A percentile compares a stretch with the other conserved stretches of the same genome.
These are phyloP conservation scores for Trichosporon faecale DNA, from an alignment of 1,284 basidiomycete genomes.

Conservation along the genomic window DNA sequence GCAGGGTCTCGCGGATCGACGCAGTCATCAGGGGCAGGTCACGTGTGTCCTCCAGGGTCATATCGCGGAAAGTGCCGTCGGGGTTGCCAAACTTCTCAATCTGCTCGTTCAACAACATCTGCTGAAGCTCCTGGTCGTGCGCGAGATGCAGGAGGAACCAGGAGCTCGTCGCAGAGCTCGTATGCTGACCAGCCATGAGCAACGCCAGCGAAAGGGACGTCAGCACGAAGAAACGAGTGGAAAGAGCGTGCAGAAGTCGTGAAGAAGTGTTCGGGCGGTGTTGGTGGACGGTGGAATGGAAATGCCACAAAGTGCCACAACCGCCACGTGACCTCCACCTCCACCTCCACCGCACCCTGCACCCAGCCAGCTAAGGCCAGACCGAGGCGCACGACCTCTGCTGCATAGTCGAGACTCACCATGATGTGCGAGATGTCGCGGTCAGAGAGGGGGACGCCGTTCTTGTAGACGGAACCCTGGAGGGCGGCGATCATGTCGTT, in stretches of 20 bases:
- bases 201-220: constrained; percentile 63
- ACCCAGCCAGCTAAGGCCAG: not conserved
- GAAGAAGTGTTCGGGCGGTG: not conserved
- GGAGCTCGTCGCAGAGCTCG: constrained; percentile 82
- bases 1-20: constrained; percentile 87
- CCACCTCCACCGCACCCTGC: not conserved
- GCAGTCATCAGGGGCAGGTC: constrained; percentile 79
- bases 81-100: constrained; percentile 73
- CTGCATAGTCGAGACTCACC: constrained; percentile 1
- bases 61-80: constrained; percentile 72
- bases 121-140: constrained; percentile 71
- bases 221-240: constrained; percentile 5
- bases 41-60: constrained; percentile 85
- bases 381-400: not conserved
- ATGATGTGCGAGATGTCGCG: constrained; percentile 71
- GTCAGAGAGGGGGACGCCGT: constrained; percentile 74
- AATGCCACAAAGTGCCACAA: not conserved
- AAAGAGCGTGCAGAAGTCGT: not conserved
- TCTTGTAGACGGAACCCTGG: constrained; percentile 79
- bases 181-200: constrained; percentile 98
- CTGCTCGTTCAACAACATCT: constrained; percentile 84
- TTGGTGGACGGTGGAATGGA: not conserved
- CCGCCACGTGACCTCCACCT: not conserved
- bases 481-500: constrained; percentile 93
- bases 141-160: constrained; percentile 94